These are phyloP conservation scores for Brettanomyces anomalus DNA, from an alignment of 805 yeast genomes.

Conservation along the genomic window DNA sequence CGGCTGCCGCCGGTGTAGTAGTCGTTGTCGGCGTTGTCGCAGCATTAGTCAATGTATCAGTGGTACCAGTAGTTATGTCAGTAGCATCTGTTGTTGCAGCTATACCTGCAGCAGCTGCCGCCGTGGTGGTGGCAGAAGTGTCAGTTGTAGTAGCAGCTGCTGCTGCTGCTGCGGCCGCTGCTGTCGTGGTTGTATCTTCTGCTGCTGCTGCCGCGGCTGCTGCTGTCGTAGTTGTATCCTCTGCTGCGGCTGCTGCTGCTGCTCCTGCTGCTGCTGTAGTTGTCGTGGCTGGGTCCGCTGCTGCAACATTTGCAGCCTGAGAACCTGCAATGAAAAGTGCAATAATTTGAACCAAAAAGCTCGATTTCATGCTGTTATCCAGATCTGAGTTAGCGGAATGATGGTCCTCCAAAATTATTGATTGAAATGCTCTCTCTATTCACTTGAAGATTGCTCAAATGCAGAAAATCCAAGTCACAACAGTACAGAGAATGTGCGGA, in stretches of 20 bases:
- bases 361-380: too few relatives aligned
- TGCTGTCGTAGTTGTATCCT: conserved; percentile 1
- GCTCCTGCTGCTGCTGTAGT: neutral
- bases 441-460: too few relatives aligned
- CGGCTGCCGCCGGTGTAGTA: conserved; percentile 2
- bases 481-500: too few relatives aligned
- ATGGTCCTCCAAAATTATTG: too few relatives aligned
- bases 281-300: neutral
- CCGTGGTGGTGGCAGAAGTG: conserved; percentile 12
- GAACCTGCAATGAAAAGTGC: too few relatives aligned
- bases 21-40: neutral
- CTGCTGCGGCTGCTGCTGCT: neutral
- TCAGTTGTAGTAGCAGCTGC: conserved; percentile 5
- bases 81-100: neutral
- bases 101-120: conserved; percentile 2
- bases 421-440: too few relatives aligned
- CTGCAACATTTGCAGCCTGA: neutral
- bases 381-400: too few relatives aligned
- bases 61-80: too few relatives aligned
- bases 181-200: too few relatives aligned
- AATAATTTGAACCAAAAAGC: too few relatives aligned
- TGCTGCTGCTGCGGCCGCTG: conserved; percentile 14
- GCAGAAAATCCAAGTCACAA: too few relatives aligned
- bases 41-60: neutral
- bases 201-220: conserved; percentile 2